Evolutionary conservation across 768 basidiomycete species (phyloP), one percentile per base, ranked within the genome.

Genomic region (Mrakia hoshinonis): DNA sequence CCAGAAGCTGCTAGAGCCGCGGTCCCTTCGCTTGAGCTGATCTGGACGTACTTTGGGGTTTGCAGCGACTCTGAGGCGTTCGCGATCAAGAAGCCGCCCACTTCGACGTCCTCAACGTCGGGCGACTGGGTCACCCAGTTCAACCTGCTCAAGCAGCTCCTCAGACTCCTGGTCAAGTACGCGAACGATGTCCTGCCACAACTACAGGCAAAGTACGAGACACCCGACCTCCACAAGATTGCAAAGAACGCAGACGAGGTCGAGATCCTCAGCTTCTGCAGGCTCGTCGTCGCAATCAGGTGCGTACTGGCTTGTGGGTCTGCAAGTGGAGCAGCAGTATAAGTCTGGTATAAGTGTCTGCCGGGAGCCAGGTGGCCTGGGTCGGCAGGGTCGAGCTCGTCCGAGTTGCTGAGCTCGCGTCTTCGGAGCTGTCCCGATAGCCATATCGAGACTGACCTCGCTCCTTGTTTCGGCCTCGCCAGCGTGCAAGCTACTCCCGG

Each of bases 51-150:
- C 29, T 68, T 11, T 11, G 49, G 18, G 43, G 5, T 15, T 7
- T 31, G 26, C 36, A 61, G 58, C 74, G 92, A 93, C 81, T 82
- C 83, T 61, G 84, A 87, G 39, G 91, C 91, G 81, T 94, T 94
- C 77, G 85, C 85, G 55, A 85, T 69, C 68, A 61, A 62, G 48
- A 39, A 38, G 20, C 58, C 61, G 22, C 38, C 62, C 38, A 20
- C 84, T 67, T 80, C 86, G 4, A 81, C 82, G 80, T 84, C 22
- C 86, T 89, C 67, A 83, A 83, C 2, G 11, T 85, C 88, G 13
- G 91, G 92, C 76, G 93, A 91, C 80, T 95, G 92, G 92, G 90
- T 92, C 69, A 80, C 92, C 39, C 86, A 91, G 15, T 91, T 92
- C 79, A 87, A 84, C 79, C 80, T 88, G 11, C 84, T 94, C 73